These are phyloP conservation scores for Aspergillus bridgeri DNA, from an alignment of 495 filamentous ascomycete genomes.

Conservation along the genomic window DNA sequence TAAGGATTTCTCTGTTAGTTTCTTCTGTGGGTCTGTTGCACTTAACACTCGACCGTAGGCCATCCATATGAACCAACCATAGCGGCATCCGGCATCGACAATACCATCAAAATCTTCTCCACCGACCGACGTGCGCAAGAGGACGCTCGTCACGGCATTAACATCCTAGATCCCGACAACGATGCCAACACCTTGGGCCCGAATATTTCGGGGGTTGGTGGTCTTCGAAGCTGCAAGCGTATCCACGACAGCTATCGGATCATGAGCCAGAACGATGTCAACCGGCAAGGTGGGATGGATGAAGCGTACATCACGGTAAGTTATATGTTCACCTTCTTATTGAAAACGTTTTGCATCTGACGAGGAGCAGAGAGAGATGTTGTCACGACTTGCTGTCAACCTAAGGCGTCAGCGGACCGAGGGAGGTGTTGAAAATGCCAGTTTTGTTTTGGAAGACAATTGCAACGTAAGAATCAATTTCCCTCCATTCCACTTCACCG, in stretches of 20 bases:
- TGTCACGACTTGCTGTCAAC: slow-evolving; percentile 52
- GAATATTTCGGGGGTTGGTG: slow-evolving; percentile 25
- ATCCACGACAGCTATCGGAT: slow-evolving; percentile 63
- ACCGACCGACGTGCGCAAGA: slow-evolving; percentile 58
- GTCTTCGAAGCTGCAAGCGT: slow-evolving; percentile 54
- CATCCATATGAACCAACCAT: slow-evolving; percentile 72
- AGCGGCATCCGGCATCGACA: slow-evolving; percentile 69
- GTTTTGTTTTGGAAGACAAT: slow-evolving; percentile 29
- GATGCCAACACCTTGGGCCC: slow-evolving; percentile 30
- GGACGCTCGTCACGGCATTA: slow-evolving; percentile 53
- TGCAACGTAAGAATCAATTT: slow-evolving; percentile 23
- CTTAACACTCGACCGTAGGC: slow-evolving; percentile 33
- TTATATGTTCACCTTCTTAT: slow-evolving; percentile 15
- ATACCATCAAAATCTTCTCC: slow-evolving; percentile 74
- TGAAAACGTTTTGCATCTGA: slow-evolving; percentile 19
- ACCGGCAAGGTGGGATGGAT: slow-evolving; percentile 56
- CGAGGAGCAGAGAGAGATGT: slow-evolving; percentile 51
- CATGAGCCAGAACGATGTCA: slow-evolving; percentile 60
- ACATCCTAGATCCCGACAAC: slow-evolving; percentile 47
- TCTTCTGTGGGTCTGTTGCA: neutral
- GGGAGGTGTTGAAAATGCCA: slow-evolving; percentile 15
- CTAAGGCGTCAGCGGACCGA: slow-evolving; percentile 37
- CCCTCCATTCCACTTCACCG: neutral
- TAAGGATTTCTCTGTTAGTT: slow-evolving; percentile 20
- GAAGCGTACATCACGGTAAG: slow-evolving; percentile 64